These are phyloP conservation scores for Mucor plumbeus DNA, from an alignment of 371 early-diverging fungal genomes.

Conservation along the genomic window DNA sequence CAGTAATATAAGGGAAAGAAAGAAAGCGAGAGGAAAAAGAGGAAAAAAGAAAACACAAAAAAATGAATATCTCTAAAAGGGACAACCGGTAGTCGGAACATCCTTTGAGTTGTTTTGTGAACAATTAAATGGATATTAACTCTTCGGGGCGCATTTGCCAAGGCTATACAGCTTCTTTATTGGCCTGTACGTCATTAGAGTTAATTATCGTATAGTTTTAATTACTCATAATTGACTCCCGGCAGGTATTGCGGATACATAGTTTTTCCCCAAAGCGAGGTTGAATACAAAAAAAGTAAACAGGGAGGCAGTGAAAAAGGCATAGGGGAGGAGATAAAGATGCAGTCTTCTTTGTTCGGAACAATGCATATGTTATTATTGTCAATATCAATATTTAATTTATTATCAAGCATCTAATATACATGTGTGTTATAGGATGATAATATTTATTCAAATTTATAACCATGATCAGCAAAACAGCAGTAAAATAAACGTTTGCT, in stretches of 20 bases:
- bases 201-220: not conserved
- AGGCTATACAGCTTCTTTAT: not conserved
- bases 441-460: no score
- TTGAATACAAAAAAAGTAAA: not conserved
- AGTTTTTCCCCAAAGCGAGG: constrained; percentile 5
- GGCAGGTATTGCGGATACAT: not conserved
- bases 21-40: not conserved
- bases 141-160: constrained; percentile 6
- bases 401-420: no score
- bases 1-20: not conserved
- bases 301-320: no score
- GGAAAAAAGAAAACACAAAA: not conserved
- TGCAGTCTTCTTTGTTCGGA: no score
- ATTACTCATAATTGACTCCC: not conserved
- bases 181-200: constrained; percentile 6
- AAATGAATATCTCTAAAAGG: constrained; percentile 1
- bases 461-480: no score
- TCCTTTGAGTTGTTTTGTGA: not conserved
- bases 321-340: no score
- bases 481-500: not conserved
- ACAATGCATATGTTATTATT: no score
- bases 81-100: constrained; percentile 1
- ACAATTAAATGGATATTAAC: constrained; percentile 1
- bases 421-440: no score
- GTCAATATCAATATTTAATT: no score